Conservation (phyloP, 1,139 yeast species). For the Hansenula anomala region DNA sequence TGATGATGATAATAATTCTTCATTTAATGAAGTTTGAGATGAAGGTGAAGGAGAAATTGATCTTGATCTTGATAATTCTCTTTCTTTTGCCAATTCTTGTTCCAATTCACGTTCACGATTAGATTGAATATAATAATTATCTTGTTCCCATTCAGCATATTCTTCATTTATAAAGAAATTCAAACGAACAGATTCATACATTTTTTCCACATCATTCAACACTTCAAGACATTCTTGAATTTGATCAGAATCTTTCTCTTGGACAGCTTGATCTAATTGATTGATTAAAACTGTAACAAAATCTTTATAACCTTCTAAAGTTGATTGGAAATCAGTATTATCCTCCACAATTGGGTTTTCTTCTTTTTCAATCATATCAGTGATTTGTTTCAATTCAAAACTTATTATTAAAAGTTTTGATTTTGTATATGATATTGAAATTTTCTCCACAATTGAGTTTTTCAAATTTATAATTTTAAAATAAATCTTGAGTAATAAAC, state of each 20-base stretch:
- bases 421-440: constrained; percentile 20
- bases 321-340: constrained; percentile 21
- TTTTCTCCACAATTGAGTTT: constrained; percentile 15
- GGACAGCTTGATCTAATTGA: constrained; percentile 27
- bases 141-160: constrained; percentile 19
- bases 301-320: constrained; percentile 20
- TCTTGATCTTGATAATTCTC: constrained; percentile 4
- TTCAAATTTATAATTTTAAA: constrained; percentile 19
- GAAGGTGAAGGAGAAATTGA: constrained; percentile 4
- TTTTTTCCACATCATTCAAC: constrained; percentile 30
- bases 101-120: constrained; percentile 3
- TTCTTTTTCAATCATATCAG: constrained; percentile 15
- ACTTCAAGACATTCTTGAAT: constrained; percentile 30
- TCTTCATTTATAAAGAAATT: constrained; percentile 26
- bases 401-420: constrained; percentile 20
- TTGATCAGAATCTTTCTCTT: constrained; percentile 23
- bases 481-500: constrained; percentile 20
- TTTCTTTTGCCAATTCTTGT: not conserved
- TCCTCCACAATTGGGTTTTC: constrained; percentile 17
- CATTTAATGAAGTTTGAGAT: not conserved
- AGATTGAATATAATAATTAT: constrained; percentile 1
- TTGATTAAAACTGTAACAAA: constrained; percentile 28
- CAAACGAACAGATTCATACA: constrained; percentile 31
- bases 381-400: constrained; percentile 16
- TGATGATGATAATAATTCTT: constrained; percentile 1